These are phyloP conservation scores for Chalciporus sp. DNA, from an alignment of 1,284 basidiomycete genomes.

Conservation along the genomic window DNA sequence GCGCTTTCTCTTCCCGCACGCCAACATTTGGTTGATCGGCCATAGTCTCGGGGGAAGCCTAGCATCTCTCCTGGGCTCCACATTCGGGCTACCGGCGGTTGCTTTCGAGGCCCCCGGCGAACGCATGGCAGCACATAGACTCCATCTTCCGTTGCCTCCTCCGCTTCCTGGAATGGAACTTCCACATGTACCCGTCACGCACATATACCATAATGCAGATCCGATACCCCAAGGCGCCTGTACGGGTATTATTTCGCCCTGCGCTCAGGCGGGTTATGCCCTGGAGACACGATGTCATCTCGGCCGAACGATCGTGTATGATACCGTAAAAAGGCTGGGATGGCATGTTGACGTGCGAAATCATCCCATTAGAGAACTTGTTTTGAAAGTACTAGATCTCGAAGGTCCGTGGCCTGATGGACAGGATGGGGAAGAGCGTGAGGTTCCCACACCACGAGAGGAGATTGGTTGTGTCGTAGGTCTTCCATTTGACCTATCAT, in stretches of 20 bases:
- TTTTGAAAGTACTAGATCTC: constrained; percentile 73
- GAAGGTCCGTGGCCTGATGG: constrained; percentile 49
- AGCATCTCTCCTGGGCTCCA: constrained; percentile 85
- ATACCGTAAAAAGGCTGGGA: constrained; percentile 82
- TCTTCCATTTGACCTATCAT: constrained; percentile 12
- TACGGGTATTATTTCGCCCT: constrained; percentile 66
- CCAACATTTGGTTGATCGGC: constrained; percentile 92
- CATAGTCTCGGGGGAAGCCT: constrained; percentile 89
- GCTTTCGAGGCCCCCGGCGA: constrained; percentile 95
- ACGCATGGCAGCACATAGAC: constrained; percentile 79
- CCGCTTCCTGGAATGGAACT: constrained; percentile 19
- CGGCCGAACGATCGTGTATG: constrained; percentile 74
- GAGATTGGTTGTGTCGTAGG: constrained; percentile 66
- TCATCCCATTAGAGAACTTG: constrained; percentile 80
- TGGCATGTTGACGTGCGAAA: constrained; percentile 86
- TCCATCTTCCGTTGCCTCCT: constrained; percentile 82
- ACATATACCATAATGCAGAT: constrained; percentile 82
- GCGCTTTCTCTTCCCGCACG: constrained; percentile 77
- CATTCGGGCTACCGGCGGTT: constrained; percentile 93
- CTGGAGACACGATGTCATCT: constrained; percentile 75
- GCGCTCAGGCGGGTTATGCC: constrained; percentile 69
- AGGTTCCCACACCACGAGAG: constrained; percentile 53
- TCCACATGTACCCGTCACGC: constrained; percentile 55
- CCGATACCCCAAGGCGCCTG: constrained; percentile 81
- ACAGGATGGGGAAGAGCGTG: constrained; percentile 28